phyloP scores from a whole-genome alignment of 2,329 filamentous ascomycete genomes.

The Curvularia lunata region DNA sequence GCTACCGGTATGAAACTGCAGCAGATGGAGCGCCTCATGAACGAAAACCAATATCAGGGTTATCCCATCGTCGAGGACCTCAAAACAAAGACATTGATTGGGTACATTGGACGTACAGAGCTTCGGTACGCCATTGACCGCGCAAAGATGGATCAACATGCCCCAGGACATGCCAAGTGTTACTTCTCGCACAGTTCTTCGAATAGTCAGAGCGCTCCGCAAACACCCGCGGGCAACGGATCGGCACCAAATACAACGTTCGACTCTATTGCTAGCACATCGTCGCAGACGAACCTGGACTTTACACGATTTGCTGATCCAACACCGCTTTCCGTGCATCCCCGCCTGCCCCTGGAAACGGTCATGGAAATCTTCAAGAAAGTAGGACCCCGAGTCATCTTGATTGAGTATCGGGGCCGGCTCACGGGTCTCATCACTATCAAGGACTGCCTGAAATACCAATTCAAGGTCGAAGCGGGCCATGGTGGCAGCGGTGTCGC shows the following conservation, averaged over 20 bases:
- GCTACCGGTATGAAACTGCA: conserved; percentile 74
- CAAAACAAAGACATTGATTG: conserved; percentile 74
- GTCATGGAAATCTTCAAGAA: conserved; percentile 99
- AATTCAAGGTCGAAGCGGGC: conserved; percentile 87
- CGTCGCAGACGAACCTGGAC: conserved; percentile 67
- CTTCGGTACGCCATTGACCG: conserved; percentile 88
- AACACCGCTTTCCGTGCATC: conserved; percentile 89
- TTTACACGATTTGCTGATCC: conserved; percentile 87
- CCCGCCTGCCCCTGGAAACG: conserved; percentile 88
- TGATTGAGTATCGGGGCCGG: conserved; percentile 87
- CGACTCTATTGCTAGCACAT: conserved; percentile 64
- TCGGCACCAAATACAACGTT: conserved; percentile 57
- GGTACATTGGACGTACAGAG: conserved; percentile 93
- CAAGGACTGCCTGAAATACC: conserved; percentile 96
- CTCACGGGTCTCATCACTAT: conserved; percentile 88
- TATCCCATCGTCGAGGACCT: conserved; percentile 87
- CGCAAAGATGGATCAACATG: conserved; percentile 65
- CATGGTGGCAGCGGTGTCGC: conserved; percentile 7
- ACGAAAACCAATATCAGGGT: conserved; percentile 83
- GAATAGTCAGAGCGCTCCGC: conserved; percentile 11
- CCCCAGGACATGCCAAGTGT: conserved; percentile 74
- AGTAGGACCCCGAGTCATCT: conserved; percentile 90
- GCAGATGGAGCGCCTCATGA: conserved; percentile 77
- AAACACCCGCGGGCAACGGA: conserved; percentile 30
- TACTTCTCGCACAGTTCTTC: conserved; percentile 65